Base-by-base conservation (phyloP, 352 stramenopile species). In the Globisporangium solare region DNA sequence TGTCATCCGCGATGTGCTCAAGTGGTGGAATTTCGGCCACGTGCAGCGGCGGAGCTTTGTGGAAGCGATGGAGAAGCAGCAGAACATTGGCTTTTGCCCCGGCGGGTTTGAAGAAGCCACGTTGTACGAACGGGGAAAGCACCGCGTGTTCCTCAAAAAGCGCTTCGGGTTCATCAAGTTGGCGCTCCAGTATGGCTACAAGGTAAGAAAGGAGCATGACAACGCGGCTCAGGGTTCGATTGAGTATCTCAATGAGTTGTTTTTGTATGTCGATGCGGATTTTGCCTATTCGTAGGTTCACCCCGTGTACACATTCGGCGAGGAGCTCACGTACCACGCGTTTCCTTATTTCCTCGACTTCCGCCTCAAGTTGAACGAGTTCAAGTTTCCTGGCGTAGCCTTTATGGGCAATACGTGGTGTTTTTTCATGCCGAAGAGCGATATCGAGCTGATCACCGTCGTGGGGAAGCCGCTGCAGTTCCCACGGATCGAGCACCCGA, bases 51-150 rank as follows among this genome's bases (percentile, higher is more conserved):
- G 27, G 1, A 80, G 45, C 22, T 81, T 91, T 56, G 57, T 68
- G 4, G 48, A 39, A 5, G 61, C 87, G 42, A 82, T 87, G 73
- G 58, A 57, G 13, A 63, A 69, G 2, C 66, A 68, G 3, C 63
- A 77, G 39, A 94, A 89, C 61, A 18, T 92, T 60, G 79, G 64
- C 18, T 56, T 98, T 15, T 68, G 94, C n/a, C 91, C 94, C 0
- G 94, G 94, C 15, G 94, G 94, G 7, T 97, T 98, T 56, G 89
- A 98, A 66, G 94, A 98, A 76, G 92, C 90, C 3, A 97, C 92
- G 14, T 59, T 98, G 8, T 95, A 79, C 51, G 67, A 79, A 47
- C 73, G 75, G 18, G 73, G 73, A 3, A 71, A 76, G 35, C 92
- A 98, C 67, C 82, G 91, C 52, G 79, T 97, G 17, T 98, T 88